Conservation (phyloP, 164 flowering plant genomes). For the Malania oleifera region DNA sequence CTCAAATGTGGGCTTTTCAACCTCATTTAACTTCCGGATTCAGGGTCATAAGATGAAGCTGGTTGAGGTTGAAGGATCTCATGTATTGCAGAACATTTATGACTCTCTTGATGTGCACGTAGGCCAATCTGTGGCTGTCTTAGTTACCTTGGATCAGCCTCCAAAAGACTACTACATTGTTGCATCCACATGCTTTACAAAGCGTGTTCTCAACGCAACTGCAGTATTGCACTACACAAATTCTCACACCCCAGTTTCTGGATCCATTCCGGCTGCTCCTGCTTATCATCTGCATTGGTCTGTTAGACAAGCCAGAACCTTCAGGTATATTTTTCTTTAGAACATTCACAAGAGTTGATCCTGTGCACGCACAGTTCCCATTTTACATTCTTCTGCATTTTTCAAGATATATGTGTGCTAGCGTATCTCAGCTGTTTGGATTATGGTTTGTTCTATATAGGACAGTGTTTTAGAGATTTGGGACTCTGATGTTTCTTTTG, state of each 20-base stretch:
- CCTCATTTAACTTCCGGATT: slow-evolving; percentile 57
- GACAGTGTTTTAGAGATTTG: too few species aligned
- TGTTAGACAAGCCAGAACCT: slow-evolving; percentile 54
- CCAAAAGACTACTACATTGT: slow-evolving; percentile 64
- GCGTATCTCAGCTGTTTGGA: too few species aligned
- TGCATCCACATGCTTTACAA: slow-evolving; percentile 54
- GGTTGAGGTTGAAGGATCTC: slow-evolving; percentile 71
- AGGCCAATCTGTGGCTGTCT: slow-evolving; percentile 51
- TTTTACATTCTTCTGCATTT: not conserved
- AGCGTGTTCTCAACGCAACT: slow-evolving; percentile 28
- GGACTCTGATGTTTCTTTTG: too few species aligned
- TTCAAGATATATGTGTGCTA: too few species aligned
- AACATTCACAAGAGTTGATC: not conserved
- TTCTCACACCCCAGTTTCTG: slow-evolving; percentile 39
- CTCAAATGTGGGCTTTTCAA: slow-evolving; percentile 57
- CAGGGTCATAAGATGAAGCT: slow-evolving; percentile 54
- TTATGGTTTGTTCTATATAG: too few species aligned
- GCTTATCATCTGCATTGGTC: slow-evolving; percentile 32
- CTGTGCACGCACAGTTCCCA: not conserved
- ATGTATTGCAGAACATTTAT: slow-evolving; percentile 41
- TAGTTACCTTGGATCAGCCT: slow-evolving; percentile 52
- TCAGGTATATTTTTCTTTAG: slow-evolving; percentile 27
- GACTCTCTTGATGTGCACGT: slow-evolving; percentile 61
- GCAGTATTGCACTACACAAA: slow-evolving; percentile 49
- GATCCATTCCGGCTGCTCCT: slow-evolving; percentile 44